Evolutionary conservation across 2,329 filamentous ascomycete genomes (phyloP).

Genomic region (Trichoderma simmonsii): DNA sequence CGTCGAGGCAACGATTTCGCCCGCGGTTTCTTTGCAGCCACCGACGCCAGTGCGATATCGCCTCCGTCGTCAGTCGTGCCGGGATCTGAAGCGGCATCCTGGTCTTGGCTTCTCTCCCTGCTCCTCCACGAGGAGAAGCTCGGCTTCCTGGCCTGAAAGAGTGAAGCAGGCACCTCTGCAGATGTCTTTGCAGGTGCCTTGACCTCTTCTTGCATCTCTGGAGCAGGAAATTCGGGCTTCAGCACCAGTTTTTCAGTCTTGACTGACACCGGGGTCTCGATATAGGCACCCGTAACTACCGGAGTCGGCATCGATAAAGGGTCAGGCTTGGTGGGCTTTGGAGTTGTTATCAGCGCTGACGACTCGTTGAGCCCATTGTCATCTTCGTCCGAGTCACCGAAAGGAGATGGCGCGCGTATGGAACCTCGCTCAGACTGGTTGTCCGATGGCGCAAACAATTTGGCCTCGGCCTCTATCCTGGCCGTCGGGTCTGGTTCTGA

Average conservation of each 20-base stretch:
- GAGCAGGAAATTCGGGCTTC: conserved; percentile 24
- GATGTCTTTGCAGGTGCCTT: conserved; percentile 21
- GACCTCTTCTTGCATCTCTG: conserved; percentile 25
- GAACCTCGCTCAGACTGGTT: conserved; percentile 56
- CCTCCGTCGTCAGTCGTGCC: conserved; percentile 28
- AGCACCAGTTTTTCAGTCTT: conserved; percentile 34
- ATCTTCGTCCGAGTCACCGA: conserved; percentile 33
- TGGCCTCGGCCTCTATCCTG: conserved; percentile 55
- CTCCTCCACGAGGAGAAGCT: conserved; percentile 26
- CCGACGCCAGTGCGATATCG: conserved; percentile 24
- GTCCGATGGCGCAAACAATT: conserved; percentile 53
- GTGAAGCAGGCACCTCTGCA: conserved; percentile 19
- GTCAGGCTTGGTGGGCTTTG: conserved; percentile 43
- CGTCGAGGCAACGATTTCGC: conserved; percentile 42
- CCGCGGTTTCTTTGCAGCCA: conserved; percentile 29
- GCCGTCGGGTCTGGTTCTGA: conserved; percentile 55
- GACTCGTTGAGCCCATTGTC: conserved; percentile 29
- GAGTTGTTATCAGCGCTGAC: conserved; percentile 41
- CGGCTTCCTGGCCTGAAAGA: conserved; percentile 27
- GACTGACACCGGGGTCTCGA: conserved; percentile 53
- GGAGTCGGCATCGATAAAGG: conserved; percentile 54
- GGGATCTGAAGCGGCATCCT: conserved; percentile 34
- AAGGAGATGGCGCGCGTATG: conserved; percentile 46
- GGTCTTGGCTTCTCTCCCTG: conserved; percentile 26
- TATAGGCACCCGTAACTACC: conserved; percentile 52